Percentiles rank a stretch among this genome's conserved stretches.
Evolutionary conservation across 176 grass and related monocot species (phyloP).

Genomic region (Cenchrus purpureus): DNA sequence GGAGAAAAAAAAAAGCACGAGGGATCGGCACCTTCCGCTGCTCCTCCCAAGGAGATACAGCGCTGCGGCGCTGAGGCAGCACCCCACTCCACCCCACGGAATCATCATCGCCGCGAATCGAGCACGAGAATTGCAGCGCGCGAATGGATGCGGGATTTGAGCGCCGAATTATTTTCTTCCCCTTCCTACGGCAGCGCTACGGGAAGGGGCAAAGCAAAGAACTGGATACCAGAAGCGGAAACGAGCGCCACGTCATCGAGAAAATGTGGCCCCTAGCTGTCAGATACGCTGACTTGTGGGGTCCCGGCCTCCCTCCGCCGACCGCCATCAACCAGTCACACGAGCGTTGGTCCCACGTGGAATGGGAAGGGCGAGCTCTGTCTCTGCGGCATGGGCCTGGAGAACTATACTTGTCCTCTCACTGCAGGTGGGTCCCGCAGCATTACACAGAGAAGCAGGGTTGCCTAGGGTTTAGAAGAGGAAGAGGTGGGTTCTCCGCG

Average conservation of each 20-base stretch:
- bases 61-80: constrained; percentile 85
- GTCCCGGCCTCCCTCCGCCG: not conserved
- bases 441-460: not conserved
- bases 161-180: not conserved
- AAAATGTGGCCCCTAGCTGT: not conserved
- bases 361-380: not conserved
- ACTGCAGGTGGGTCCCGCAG: constrained; percentile 19
- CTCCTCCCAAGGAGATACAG: constrained; percentile 90
- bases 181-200: constrained; percentile 10
- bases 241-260: not conserved
- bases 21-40: constrained; percentile 68
- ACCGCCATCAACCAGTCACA: not conserved
- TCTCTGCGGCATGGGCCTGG: constrained; percentile 12
- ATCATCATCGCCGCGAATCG: constrained; percentile 53
- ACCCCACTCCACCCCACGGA: constrained; percentile 88
- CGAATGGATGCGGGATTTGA: constrained; percentile 21
- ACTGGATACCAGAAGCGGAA: constrained; percentile 43
- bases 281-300: not conserved
- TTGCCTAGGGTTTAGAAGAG: constrained; percentile 43
- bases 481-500: constrained; percentile 1
- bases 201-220: constrained; percentile 32
- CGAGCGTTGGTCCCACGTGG: not conserved
- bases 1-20: not conserved
- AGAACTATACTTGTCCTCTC: not conserved
- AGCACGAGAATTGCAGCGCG: not conserved